phyloP scores from a whole-genome alignment of 768 basidiomycete genomes.

The Lactifluus subvellereus region DNA sequence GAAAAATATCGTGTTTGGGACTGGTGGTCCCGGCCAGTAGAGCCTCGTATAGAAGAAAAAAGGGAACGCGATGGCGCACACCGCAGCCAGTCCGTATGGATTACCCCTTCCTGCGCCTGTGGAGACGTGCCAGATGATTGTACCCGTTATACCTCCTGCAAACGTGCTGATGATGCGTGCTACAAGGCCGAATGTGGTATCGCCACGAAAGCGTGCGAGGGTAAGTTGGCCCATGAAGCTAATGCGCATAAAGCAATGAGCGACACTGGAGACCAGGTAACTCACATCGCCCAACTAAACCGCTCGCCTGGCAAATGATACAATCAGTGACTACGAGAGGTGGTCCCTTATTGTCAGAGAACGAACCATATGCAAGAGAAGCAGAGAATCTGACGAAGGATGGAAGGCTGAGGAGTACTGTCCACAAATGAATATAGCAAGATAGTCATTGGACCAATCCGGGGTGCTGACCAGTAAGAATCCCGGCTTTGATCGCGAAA shows the following conservation, averaged over 20 bases:
- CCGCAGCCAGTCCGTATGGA: constrained; percentile 64
- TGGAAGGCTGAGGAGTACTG: constrained; percentile 56
- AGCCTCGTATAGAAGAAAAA: constrained; percentile 64
- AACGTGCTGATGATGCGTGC: constrained; percentile 61
- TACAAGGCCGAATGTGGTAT: constrained; percentile 62
- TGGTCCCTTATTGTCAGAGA: background rate
- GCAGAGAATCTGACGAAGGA: constrained; percentile 52
- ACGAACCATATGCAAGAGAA: constrained; percentile 52
- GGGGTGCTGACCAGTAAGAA: constrained; percentile 44
- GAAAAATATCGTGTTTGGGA: constrained; percentile 66
- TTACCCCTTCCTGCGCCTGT: constrained; percentile 54
- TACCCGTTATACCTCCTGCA: constrained; percentile 55
- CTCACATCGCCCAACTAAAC: constrained; percentile 68
- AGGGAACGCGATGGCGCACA: constrained; percentile 64
- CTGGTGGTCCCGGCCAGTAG: constrained; percentile 67
- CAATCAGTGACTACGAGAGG: background rate
- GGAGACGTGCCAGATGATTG: constrained; percentile 71
- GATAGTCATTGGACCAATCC: background rate
- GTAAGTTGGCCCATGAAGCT: constrained; percentile 76
- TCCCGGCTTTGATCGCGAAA: constrained; percentile 66
- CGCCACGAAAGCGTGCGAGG: constrained; percentile 64
- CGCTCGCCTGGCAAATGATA: constrained; percentile 42
- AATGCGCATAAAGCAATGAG: background rate
- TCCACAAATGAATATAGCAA: background rate
- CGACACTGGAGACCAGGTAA: background rate